Base-by-base conservation (phyloP, 768 basidiomycete genomes). In the Omphalotus guepiniiformis region DNA sequence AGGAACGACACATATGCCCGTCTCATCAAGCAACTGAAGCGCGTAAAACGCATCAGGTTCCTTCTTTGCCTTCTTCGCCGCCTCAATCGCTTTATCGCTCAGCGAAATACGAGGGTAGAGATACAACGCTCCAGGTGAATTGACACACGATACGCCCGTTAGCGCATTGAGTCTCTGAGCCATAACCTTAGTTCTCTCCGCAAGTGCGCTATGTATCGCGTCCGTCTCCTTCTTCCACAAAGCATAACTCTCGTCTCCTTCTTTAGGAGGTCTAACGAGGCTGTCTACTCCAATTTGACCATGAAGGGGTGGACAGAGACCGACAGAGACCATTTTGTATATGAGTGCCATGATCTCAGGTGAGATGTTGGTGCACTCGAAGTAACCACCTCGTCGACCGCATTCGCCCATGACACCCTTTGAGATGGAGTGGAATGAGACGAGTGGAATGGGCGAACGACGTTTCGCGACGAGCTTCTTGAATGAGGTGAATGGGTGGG, bases 381-480 rank as follows among this genome's bases (percentile, higher is more conserved):
- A 94, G 73, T 96, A 99, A 2, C 94, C 95, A 27, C 95, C 95
- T 39, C 96, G 79, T n/a, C 95, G 76, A 2, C 96, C 95, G 63
- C 96, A 99, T 68, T 99, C 95, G 50, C 95, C 95, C 29, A 80
- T 80, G 52, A 96, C 90, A 44, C 95, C 95, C 66, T 99, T 99
- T 48, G 91, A 94, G 63, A 95, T 95, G 45, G 89, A 93, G 72
- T 99, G 95, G 84, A 96, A 97, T 37, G 90, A 93, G 45, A 99
- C 73, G 62, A 99, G 82, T 36, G 90, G 82, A 48, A 93, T 68
- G 47, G 80, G 75, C n/a, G 85, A 88, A 44, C 78, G 63, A 53
- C 85, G 70, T 34, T 75, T 68, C 42, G 75, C 70, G 2, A 96
- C 80, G 42, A 91, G 75, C 67, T 92, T 88, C 66, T 97, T 97